phyloP scores from a whole-genome alignment of 331 rosid species.

The Acacia concinna region DNA sequence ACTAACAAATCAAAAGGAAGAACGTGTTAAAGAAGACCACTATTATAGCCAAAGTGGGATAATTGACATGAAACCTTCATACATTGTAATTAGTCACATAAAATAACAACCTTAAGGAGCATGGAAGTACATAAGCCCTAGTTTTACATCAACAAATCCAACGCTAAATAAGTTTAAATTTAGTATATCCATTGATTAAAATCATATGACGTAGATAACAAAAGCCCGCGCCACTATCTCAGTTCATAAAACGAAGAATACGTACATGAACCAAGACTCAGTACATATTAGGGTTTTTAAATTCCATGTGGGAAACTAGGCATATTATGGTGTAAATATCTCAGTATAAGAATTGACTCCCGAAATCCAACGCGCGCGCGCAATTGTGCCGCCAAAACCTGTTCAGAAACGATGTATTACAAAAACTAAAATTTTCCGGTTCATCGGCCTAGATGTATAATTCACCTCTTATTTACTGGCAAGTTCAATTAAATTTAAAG shows the following conservation, averaged over 20 bases:
- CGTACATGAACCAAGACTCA: neutral
- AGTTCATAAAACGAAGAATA: slow-evolving; percentile 25
- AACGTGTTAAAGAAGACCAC: neutral
- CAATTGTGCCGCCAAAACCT: slow-evolving; percentile 3
- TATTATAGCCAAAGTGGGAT: neutral
- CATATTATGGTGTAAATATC: slow-evolving; percentile 11
- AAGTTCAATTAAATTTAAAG: slow-evolving; percentile 4
- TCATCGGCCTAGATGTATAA: slow-evolving; percentile 18
- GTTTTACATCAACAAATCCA: slow-evolving; percentile 31
- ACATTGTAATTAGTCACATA: slow-evolving; percentile 38
- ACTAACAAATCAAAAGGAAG: slow-evolving; percentile 22
- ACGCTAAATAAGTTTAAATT: slow-evolving; percentile 10
- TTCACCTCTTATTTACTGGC: slow-evolving; percentile 28
- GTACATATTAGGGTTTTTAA: slow-evolving; percentile 49
- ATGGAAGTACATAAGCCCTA: slow-evolving; percentile 48
- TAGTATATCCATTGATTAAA: slow-evolving; percentile 15
- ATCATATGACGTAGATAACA: neutral
- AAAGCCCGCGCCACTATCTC: neutral
- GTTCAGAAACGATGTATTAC: slow-evolving; percentile 19
- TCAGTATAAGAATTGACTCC: slow-evolving; percentile 22
- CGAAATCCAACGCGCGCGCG: slow-evolving; percentile 3
- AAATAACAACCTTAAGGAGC: slow-evolving; percentile 38
- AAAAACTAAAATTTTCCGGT: slow-evolving; percentile 35
- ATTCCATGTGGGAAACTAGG: neutral
- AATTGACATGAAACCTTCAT: slow-evolving; percentile 1